A percentile compares a stretch with the other conserved stretches of the same genome.
phyloP scores from a whole-genome alignment of 164 flowering plant species.

The Chloranthus sessilifolius region DNA sequence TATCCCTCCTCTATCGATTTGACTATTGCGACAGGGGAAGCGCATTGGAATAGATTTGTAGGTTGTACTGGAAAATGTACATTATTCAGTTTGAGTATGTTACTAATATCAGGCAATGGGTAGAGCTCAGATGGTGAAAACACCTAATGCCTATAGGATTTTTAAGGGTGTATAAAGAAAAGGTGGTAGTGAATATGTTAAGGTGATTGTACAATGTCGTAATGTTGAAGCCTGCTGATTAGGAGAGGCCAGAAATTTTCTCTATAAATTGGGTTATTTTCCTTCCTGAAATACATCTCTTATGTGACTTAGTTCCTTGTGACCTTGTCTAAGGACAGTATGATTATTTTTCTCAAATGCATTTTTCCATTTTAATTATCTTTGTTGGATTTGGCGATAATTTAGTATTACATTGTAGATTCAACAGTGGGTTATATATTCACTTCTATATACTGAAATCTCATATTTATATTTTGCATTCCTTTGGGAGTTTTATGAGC shows the following conservation, averaged over 20 bases:
- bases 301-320: slow-evolving; percentile 4
- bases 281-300: slow-evolving; percentile 17
- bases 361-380: no score
- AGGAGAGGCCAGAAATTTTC: slow-evolving; percentile 39
- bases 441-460: no score
- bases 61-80: slow-evolving; percentile 68
- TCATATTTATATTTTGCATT: no score
- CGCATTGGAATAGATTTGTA: slow-evolving; percentile 34
- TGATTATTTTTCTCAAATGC: no score
- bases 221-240: slow-evolving; percentile 41
- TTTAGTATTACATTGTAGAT: no score
- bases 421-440: no score
- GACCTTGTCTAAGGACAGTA: no score
- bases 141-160: slow-evolving; percentile 47
- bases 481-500: no score
- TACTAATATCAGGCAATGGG: slow-evolving; percentile 52
- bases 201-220: slow-evolving; percentile 63
- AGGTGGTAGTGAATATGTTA: slow-evolving; percentile 39
- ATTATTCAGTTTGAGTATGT: slow-evolving; percentile 62
- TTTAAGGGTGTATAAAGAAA: slow-evolving; percentile 50
- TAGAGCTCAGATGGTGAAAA: slow-evolving; percentile 53
- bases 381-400: no score
- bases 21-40: slow-evolving; percentile 35
- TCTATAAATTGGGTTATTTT: slow-evolving; percentile 9
- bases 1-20: slow-evolving; percentile 23